Percentiles rank a stretch among this genome's conserved stretches.
Evolutionary conservation across 2,329 filamentous ascomycete species (phyloP).

Genomic region (Davidsoniella australis): DNA sequence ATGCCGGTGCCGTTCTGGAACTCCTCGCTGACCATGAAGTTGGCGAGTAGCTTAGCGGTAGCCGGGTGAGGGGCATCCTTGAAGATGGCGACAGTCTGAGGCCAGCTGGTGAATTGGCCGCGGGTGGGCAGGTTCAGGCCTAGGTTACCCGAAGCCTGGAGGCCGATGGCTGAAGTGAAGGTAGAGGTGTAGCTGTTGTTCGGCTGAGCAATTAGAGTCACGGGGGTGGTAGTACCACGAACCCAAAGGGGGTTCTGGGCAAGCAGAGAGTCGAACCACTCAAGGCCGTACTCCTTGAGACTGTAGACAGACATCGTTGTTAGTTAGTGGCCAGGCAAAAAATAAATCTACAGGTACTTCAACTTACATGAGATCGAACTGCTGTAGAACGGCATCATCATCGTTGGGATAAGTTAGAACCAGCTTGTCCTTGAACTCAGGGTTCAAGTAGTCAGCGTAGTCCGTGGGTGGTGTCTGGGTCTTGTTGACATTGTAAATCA

Average conservation of each 20-base stretch:
- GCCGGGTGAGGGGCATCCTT: conserved; percentile 31
- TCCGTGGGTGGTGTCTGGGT: conserved; percentile 20
- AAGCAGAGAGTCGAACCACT: conserved; percentile 31
- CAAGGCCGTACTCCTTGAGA: conserved; percentile 21
- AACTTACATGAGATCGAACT: conserved; percentile 30
- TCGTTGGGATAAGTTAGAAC: conserved; percentile 40
- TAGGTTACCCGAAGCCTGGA: conserved; percentile 13
- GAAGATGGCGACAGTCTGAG: conserved; percentile 31
- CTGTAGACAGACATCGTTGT: not conserved
- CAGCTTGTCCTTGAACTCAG: conserved; percentile 35
- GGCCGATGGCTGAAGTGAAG: conserved; percentile 2
- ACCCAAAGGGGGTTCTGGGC: conserved; percentile 35
- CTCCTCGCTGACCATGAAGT: conserved; percentile 27
- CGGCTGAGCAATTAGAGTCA: conserved; percentile 18
- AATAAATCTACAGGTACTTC: too few species aligned
- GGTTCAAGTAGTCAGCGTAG: conserved; percentile 28
- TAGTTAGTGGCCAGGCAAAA: conserved; percentile 17
- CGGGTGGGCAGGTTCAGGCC: conserved; percentile 19
- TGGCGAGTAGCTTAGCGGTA: conserved; percentile 32
- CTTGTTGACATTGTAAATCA: conserved; percentile 22
- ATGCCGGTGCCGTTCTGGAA: conserved; percentile 19
- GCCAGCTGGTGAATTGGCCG: conserved; percentile 30
- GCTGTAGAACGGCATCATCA: conserved; percentile 36
- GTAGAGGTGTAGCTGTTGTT: conserved; percentile 16
- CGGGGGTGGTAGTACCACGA: conserved; percentile 30